Base-by-base conservation (phyloP, 768 basidiomycete species). In the Amanita subjunquillea region DNA sequence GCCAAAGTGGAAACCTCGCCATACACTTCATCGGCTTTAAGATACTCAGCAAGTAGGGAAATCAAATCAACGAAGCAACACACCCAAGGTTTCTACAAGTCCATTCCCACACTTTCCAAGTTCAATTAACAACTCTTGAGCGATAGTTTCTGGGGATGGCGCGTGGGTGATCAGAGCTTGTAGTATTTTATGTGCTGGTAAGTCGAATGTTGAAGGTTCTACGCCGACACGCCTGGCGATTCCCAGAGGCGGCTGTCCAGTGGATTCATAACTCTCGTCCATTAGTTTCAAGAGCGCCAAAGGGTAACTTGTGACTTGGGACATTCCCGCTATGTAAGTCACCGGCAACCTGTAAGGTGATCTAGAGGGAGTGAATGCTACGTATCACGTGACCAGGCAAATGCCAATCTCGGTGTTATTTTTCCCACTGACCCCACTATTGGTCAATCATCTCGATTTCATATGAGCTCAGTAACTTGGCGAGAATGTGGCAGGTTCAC, bases 201-300 rank as follows among this genome's bases (percentile, higher is more conserved):
- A 1, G 17, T 17, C 17, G 17, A 17, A 17, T 17, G 17, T 17
- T 17, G 17, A 17, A 17, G 17, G 1, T 17, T 17, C 17, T 17
- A 17, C 1, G 17, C 17, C 17, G 17, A 17, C 17, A 17, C 17
- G 17, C 1, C 17, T 48, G 32, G 47, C 45, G 17, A 39, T 48
- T 40, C 46, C 53, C 36, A 54, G 46, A 23, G 53, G 47, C 23
- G 53, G 53, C 38, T 49, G 8, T 49, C 48, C 25, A 37, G 45
- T 48, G 34, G 53, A 46, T 46, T 32, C 38, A 25, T 48, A 23
- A 40, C 45, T 20, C 38, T 54, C 46, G 34, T 48, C 45, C 45
- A 54, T 54, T 48, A 54, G 48, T 34, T 47, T 48, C 46, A 54
- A 54, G 46, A 48, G 53, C 47, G 53, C 20, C 39, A 54, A 38